These are phyloP conservation scores for Sarocladium strictum DNA, from an alignment of 2,329 filamentous ascomycete species.

Conservation along the genomic window DNA sequence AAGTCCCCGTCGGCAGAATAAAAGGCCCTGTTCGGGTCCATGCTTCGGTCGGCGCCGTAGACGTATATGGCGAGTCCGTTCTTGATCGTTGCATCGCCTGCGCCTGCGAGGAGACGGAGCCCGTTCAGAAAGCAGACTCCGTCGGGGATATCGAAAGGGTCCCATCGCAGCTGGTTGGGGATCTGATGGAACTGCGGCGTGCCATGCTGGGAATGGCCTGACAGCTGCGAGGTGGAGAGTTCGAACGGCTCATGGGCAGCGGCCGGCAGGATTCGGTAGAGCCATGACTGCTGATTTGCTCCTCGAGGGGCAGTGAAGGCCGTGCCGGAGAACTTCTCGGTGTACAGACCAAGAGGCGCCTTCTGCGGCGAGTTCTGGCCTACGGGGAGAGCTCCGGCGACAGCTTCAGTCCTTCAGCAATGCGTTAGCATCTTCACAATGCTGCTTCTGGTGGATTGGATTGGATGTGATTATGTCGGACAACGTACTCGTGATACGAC, in stretches of 20 bases:
- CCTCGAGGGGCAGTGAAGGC: constrained; percentile 64
- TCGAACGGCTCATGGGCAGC: constrained; percentile 53
- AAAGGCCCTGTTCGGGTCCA: constrained; percentile 60
- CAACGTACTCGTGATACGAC: constrained; percentile 66
- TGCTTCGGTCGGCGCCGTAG: constrained; percentile 62
- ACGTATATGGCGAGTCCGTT: constrained; percentile 62
- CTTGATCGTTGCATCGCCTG: constrained; percentile 67
- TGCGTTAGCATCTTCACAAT: background rate
- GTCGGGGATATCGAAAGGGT: constrained; percentile 34
- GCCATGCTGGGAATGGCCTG: constrained; percentile 12
- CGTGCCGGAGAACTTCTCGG: constrained; percentile 70
- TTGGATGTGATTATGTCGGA: background rate
- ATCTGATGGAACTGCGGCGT: constrained; percentile 23
- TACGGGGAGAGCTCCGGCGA: constrained; percentile 68
- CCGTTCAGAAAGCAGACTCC: constrained; percentile 31
- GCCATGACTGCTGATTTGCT: constrained; percentile 65
- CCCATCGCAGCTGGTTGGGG: constrained; percentile 80
- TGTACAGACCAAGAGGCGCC: constrained; percentile 69
- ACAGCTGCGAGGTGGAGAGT: constrained; percentile 22
- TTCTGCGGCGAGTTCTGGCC: constrained; percentile 79
- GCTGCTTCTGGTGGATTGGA: background rate
- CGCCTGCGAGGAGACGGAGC: constrained; percentile 59
- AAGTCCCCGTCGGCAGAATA: constrained; percentile 67
- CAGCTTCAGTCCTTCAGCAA: constrained; percentile 62
- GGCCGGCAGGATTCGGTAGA: constrained; percentile 63